A percentile compares a stretch with the other conserved stretches of the same genome.
Conservation (phyloP, 768 basidiomycete genomes). For the Hirschioporus abietinus region DNA sequence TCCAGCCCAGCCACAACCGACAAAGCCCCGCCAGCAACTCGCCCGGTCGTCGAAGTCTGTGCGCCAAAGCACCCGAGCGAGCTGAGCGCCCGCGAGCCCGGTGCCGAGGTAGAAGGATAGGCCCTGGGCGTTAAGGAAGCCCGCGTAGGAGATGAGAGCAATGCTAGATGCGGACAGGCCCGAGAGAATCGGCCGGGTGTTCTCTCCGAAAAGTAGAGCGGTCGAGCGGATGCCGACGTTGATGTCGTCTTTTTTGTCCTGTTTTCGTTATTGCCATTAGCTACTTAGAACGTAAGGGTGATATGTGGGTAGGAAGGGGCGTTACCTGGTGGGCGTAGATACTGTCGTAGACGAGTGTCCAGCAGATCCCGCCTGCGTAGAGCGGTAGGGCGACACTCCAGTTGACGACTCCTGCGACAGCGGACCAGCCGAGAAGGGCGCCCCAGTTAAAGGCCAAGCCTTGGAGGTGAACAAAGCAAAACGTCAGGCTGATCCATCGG, state of each 20-base stretch:
- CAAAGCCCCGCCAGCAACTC: conserved; percentile 90
- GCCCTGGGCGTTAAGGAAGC: conserved; percentile 73
- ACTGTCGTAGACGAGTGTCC: conserved; percentile 96
- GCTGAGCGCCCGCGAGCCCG: conserved; percentile 66
- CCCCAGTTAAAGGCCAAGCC: conserved; percentile 99
- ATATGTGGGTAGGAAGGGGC: conserved; percentile 4
- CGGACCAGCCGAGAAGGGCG: conserved; percentile 92
- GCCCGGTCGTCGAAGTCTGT: conserved; percentile 72
- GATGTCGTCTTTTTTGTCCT: conserved; percentile 93
- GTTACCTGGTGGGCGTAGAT: conserved; percentile 95
- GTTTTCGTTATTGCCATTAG: conserved; percentile 6
- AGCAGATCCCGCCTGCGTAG: conserved; percentile 84
- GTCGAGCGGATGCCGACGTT: conserved; percentile 88
- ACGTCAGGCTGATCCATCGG: no score
- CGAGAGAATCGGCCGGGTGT: conserved; percentile 69
- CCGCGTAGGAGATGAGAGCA: conserved; percentile 71
- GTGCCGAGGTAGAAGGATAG: conserved; percentile 77
- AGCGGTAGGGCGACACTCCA: conserved; percentile 84
- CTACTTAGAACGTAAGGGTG: conserved; percentile 1
- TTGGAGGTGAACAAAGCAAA: conserved; percentile 28
- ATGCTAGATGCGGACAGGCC: conserved; percentile 70
- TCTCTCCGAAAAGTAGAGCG: conserved; percentile 81
- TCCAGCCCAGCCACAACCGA: conserved; percentile 82
- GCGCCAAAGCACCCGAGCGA: conserved; percentile 65
- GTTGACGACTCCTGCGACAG: conserved; percentile 73